These are phyloP conservation scores for Venturia pyrina DNA, from an alignment of 2,329 filamentous ascomycete genomes.

Conservation along the genomic window DNA sequence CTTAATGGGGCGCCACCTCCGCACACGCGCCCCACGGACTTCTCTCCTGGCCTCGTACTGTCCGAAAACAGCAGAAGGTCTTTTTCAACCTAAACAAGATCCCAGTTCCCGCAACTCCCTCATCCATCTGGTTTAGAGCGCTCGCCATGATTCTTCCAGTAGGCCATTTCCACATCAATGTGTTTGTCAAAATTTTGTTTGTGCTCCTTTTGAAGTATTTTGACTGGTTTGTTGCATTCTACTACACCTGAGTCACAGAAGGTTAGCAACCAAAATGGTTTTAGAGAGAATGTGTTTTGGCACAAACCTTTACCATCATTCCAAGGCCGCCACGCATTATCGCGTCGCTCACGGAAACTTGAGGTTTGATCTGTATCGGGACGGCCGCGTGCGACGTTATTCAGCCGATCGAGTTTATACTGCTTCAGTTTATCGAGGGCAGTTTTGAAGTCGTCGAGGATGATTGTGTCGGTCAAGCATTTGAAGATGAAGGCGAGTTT, in stretches of 20 bases:
- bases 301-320: slow-evolving; percentile 7
- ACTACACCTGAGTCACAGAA: background rate
- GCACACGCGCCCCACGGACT: background rate
- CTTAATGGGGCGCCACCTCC: background rate
- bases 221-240: background rate
- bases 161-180: background rate
- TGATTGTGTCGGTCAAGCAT: slow-evolving; percentile 55
- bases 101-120: background rate
- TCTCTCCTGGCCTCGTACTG: background rate
- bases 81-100: background rate
- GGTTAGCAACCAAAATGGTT: background rate
- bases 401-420: slow-evolving; percentile 32
- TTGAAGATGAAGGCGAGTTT: slow-evolving; percentile 56
- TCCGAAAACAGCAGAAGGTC: background rate
- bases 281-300: too few species aligned
- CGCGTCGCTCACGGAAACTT: background rate
- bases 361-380: background rate
- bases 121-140: background rate
- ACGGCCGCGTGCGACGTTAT: background rate
- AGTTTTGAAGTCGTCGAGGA: slow-evolving; percentile 61
- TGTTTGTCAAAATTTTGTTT: background rate
- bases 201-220: background rate
- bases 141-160: background rate
- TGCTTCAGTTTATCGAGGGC: slow-evolving; percentile 37
- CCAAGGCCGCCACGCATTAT: background rate